Evolutionary conservation across 306 rosid species (phyloP), one percentile per base, ranked within the genome.

Genomic region (Pyrus bretschneideri): DNA sequence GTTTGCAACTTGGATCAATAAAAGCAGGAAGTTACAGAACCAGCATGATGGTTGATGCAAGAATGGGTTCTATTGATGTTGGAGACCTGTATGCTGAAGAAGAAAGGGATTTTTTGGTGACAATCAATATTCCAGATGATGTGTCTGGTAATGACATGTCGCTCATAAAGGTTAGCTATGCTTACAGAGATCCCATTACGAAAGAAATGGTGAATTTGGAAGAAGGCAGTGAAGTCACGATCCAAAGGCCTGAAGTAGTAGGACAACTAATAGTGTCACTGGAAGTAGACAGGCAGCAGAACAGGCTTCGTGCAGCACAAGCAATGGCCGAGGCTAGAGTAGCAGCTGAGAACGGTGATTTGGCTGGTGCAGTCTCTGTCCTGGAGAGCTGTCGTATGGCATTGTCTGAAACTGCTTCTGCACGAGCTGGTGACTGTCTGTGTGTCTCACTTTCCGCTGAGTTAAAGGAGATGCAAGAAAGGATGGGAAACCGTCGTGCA

Each of bases 21-120:
- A 88, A 84, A 79, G 90, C 96, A 17, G 99, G 99, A 78, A 92
- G 90, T 80, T 95, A 95, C 79, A 80, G 68, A 80, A 81, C 87
- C 71, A 88, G 76, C 70, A 74, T 88, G 81, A 75, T 44, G 71
- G 82, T 74, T 70, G 86, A 72, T 83, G 86, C 84, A 67, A 84
- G 95, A 82, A 67, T 42, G 81, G 99, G 91, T 66, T 78, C 87
- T 75, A 87, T 95, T 66, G 73, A 78, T 75, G 89, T 88, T 46
- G 99, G 99, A 57, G 96, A 90, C 62, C 38, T 95, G 71, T 92
- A 95, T 88, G 97, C 99, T 29, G 97, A 95, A 80, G 99, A 95
- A 81, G 96, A 92, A 82, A 85, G 96, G 83, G 90, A 95, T 77
- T 92, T 95, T 83, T 75, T 95, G 78, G 91, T 87, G 83, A 85